A percentile compares a stretch with the other conserved stretches of the same genome.
Conservation (phyloP, 2,329 filamentous ascomycete species). For the Pseudocercospora fijiensis region DNA sequence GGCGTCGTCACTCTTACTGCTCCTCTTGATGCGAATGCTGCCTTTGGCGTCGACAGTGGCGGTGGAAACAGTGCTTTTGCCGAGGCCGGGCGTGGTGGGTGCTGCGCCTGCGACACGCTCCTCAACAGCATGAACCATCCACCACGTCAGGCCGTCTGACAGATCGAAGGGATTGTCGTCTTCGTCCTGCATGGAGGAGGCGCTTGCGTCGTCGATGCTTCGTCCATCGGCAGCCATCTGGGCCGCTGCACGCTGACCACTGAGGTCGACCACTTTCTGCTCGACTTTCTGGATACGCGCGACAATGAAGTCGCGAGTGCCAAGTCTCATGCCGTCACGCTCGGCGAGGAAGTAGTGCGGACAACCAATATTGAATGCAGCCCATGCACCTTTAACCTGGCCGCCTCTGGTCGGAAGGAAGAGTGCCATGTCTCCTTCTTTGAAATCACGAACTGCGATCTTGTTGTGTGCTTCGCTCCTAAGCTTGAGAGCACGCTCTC, state of each 20-base stretch:
- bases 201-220: constrained; percentile 54
- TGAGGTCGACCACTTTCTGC: constrained; percentile 89
- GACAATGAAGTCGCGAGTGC: constrained; percentile 90
- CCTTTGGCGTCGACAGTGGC: constrained; percentile 85
- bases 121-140: constrained; percentile 87
- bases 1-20: constrained; percentile 46
- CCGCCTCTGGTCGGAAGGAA: constrained; percentile 88
- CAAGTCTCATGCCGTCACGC: constrained; percentile 81
- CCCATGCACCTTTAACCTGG: constrained; percentile 92
- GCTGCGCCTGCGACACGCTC: constrained; percentile 72
- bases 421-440: constrained; percentile 89
- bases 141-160: constrained; percentile 93
- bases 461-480: constrained; percentile 91
- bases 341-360: constrained; percentile 97
- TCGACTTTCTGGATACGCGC: constrained; percentile 89
- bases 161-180: constrained; percentile 97
- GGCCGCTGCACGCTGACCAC: constrained; percentile 53
- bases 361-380: constrained; percentile 95
- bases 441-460: constrained; percentile 93
- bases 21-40: constrained; percentile 52
- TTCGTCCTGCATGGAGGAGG: constrained; percentile 56
- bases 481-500: constrained; percentile 77
- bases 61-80: constrained; percentile 86
- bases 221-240: constrained; percentile 37
- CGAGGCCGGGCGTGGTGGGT: constrained; percentile 86